Base-by-base conservation (phyloP, 2,329 filamentous ascomycete species). In the Esteya vermicola region DNA sequence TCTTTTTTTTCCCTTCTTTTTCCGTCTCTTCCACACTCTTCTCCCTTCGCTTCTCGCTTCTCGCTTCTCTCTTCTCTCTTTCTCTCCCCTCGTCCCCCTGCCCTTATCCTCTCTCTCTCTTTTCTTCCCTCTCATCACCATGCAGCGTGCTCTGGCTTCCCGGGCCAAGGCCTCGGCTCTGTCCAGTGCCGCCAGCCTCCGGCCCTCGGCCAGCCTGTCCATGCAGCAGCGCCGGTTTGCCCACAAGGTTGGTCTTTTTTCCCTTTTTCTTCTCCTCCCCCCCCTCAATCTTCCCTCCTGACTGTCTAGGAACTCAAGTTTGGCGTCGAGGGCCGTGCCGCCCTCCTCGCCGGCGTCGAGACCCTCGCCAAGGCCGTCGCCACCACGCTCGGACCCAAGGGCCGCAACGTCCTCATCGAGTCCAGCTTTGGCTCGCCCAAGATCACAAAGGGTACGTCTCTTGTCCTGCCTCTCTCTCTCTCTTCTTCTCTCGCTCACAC, bases 381-480 rank as follows among this genome's bases (percentile, higher is more conserved):
- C 49, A 94, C 89, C 47, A 98, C 91, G 49, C 76, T 98, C 46
- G 91, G 91, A 51, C 91, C 91, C 55, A 98, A 98, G 75, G 91
- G 91, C 63, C 81, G 91, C 60, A 98, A 96, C 68, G 91, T 98
- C 51, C 64, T 98, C 58, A 98, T 98, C 53, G 91, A 98, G 72
- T 95, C 89, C 48, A 85, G 85, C 71, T 98, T 94, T 57, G 91
- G 91, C 63, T 94, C 91, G 36, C 91, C 91, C 56, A 98, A 98
- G 77, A 98, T 98, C 65, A 98, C 91, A 56, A 98, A 98, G 73
- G 89, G 89, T 94, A 70, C 47, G 71, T 59, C 13, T 9, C 27
- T 19, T n/a, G n/a, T 10, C 16, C 18, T 4, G 7, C 21, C 25
- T 12, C n/a, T 16, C 12, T 7, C 21, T 4, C n/a, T 28, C 8